phyloP scores from a whole-genome alignment of 1,139 yeast species.

The Debaryomyces subglobosus region DNA sequence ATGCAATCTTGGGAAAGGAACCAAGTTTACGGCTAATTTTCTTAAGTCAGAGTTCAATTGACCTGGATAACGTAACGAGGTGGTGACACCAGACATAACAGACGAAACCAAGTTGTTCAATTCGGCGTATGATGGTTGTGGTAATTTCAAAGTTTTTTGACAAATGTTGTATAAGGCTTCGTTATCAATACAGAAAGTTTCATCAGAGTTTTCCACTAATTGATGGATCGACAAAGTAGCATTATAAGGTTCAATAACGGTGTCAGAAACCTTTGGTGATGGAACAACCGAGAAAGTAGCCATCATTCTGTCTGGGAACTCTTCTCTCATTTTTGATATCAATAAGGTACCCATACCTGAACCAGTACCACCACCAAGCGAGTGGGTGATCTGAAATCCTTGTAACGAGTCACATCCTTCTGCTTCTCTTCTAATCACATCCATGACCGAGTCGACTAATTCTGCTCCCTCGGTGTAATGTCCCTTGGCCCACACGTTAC shows the following conservation, averaged over 20 bases:
- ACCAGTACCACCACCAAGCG: constrained; percentile 96
- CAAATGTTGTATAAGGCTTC: constrained; percentile 91
- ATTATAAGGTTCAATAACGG: constrained; percentile 93
- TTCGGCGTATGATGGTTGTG: constrained; percentile 76
- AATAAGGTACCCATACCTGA: constrained; percentile 93
- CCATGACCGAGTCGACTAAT: constrained; percentile 85
- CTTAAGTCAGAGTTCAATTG: constrained; percentile 90
- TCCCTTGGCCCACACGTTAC: constrained; percentile 96
- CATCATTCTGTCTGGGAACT: constrained; percentile 94
- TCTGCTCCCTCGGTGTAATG: constrained; percentile 97
- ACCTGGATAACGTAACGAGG: constrained; percentile 91
- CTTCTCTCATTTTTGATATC: constrained; percentile 80
- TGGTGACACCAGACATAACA: constrained; percentile 92
- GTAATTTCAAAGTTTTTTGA: constrained; percentile 78
- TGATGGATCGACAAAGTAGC: constrained; percentile 93
- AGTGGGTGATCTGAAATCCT: constrained; percentile 93
- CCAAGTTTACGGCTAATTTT: constrained; percentile 89
- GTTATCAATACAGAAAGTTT: constrained; percentile 92
- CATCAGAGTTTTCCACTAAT: constrained; percentile 86
- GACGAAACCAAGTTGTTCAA: constrained; percentile 81
- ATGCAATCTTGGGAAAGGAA: constrained; percentile 93
- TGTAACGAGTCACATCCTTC: constrained; percentile 91
- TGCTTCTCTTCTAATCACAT: constrained; percentile 89
- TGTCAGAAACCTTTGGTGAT: constrained; percentile 86
- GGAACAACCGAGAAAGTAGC: constrained; percentile 94